Evolutionary conservation across 805 yeast species (phyloP).

Genomic region (Lipomyces chichibuensis): DNA sequence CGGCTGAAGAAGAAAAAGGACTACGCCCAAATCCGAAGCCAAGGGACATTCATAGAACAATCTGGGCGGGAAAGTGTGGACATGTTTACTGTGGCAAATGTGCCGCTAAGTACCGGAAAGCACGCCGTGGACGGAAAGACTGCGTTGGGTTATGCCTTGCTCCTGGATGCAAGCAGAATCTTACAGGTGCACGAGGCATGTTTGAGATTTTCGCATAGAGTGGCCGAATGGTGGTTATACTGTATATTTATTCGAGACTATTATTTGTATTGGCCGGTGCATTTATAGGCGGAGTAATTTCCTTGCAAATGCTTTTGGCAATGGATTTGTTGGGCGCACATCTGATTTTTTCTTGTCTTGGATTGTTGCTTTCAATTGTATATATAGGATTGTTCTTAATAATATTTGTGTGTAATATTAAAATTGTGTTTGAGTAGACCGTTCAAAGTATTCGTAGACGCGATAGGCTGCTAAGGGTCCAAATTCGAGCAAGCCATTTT

Average conservation of each 20-base stretch:
- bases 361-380: not conserved
- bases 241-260: not conserved
- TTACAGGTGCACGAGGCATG: constrained; percentile 30
- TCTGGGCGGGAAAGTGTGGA: constrained; percentile 33
- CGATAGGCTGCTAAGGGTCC: too few species aligned
- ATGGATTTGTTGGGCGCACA: not conserved
- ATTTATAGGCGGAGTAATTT: not conserved
- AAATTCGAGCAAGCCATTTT: too few species aligned
- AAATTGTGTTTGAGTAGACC: not conserved
- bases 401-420: not conserved
- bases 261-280: not conserved
- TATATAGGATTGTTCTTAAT: not conserved
- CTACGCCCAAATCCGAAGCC: not conserved
- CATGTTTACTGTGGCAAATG: constrained; percentile 35
- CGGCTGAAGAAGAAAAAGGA: not conserved
- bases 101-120: constrained; percentile 21
- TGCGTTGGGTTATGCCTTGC: constrained; percentile 20
- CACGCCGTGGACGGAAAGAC: constrained; percentile 13
- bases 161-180: constrained; percentile 22
- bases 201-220: constrained; percentile 23
- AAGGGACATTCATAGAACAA: constrained; percentile 12
- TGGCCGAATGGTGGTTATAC: not conserved
- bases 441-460: not conserved
- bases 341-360: not conserved
- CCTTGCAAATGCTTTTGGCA: not conserved